Percentiles rank a stretch among this genome's conserved stretches.
Conservation (phyloP, 768 basidiomycete species). For the Lentinula detonsa region DNA sequence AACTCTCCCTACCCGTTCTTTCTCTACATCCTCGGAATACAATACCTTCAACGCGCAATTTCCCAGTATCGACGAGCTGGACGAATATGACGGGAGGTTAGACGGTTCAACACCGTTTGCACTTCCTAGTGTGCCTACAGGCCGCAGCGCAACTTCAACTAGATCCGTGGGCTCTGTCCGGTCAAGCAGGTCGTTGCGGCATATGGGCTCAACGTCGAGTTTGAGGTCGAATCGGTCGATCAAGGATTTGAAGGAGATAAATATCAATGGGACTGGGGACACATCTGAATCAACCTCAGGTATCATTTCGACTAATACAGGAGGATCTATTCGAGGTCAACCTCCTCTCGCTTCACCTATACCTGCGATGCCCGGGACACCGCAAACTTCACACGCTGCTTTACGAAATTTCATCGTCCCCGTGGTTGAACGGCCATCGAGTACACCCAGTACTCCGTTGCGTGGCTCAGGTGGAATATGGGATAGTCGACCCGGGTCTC, state of each 20-base stretch:
- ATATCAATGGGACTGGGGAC: background rate
- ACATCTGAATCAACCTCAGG: background rate
- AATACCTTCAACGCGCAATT: conserved; percentile 59
- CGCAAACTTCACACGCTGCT: conserved; percentile 1
- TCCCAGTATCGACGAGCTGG: conserved; percentile 72
- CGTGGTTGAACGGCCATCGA: conserved; percentile 52
- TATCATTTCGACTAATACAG: background rate
- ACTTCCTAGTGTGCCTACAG: conserved; percentile 46
- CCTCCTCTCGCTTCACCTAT: background rate
- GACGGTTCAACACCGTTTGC: conserved; percentile 23
- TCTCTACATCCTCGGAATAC: conserved; percentile 28
- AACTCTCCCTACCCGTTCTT: conserved; percentile 4
- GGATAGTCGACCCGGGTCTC: conserved; percentile 60
- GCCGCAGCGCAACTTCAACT: conserved; percentile 22
- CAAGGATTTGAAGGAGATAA: background rate
- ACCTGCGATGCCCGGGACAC: conserved; percentile 8
- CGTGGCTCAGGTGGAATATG: conserved; percentile 39
- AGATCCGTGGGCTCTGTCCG: conserved; percentile 8
- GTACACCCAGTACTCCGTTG: conserved; percentile 57
- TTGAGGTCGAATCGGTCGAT: background rate
- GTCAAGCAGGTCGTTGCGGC: background rate
- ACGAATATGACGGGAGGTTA: conserved; percentile 29
- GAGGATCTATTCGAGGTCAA: background rate
- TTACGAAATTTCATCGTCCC: conserved; percentile 31
- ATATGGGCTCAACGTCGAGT: background rate